These are phyloP conservation scores for Fusarium tjaetaba DNA, from an alignment of 2,329 filamentous ascomycete species.

Conservation along the genomic window DNA sequence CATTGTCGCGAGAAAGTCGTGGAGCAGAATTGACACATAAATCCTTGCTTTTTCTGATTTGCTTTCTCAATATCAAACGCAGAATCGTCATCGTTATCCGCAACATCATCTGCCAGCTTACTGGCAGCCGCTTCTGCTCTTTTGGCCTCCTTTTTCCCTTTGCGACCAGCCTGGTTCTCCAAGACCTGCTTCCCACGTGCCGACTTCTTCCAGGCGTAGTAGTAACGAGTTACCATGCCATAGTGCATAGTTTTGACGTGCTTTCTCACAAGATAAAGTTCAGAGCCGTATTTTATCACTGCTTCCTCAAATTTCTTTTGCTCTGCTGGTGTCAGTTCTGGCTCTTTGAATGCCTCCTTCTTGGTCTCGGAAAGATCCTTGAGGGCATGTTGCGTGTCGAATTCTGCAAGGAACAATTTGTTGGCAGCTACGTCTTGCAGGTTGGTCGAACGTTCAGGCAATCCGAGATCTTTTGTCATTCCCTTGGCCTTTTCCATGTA, in stretches of 20 bases:
- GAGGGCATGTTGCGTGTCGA: conserved; percentile 76
- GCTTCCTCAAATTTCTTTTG: conserved; percentile 92
- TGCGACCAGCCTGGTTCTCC: conserved; percentile 87
- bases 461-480: conserved; percentile 72
- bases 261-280: conserved; percentile 82
- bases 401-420: conserved; percentile 76
- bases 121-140: conserved; percentile 74
- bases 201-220: conserved; percentile 99
- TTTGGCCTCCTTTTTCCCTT: conserved; percentile 88
- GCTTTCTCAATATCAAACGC: conserved; percentile 94
- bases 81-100: conserved; percentile 92
- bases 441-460: conserved; percentile 83
- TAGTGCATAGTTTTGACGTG: conserved; percentile 86
- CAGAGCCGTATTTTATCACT: conserved; percentile 89
- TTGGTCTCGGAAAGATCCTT: conserved; percentile 74
- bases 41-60: conserved; percentile 77
- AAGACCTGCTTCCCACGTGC: conserved; percentile 86
- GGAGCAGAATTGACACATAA: conserved; percentile 93
- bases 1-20: conserved; percentile 86
- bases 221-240: conserved; percentile 86
- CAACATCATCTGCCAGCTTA: conserved; percentile 90
- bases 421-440: conserved; percentile 85
- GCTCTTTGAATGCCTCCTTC: conserved; percentile 82
- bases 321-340: conserved; percentile 80
- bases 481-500: conserved; percentile 78